These are phyloP conservation scores for Peronospora farinosa DNA, from an alignment of 352 stramenopile species.

Conservation along the genomic window DNA sequence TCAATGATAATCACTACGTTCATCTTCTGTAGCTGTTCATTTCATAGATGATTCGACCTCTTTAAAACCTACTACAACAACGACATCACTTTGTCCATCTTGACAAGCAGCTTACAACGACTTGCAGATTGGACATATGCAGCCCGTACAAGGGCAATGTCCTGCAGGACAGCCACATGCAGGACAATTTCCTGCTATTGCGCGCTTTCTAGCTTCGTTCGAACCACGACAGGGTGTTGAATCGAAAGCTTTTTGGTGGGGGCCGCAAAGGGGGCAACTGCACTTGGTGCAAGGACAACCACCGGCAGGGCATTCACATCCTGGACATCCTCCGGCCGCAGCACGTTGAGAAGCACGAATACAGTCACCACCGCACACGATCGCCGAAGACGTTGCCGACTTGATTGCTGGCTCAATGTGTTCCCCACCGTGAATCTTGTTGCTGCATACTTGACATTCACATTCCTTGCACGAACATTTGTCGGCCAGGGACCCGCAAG, in stretches of 20 bases:
- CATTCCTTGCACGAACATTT: conserved; percentile 35
- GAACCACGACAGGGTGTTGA: conserved; percentile 4
- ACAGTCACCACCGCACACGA: conserved; percentile 16
- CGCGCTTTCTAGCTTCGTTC: conserved; percentile 3
- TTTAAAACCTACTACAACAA: background rate
- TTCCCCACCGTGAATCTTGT: conserved; percentile 2
- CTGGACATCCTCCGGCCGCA: conserved; percentile 15
- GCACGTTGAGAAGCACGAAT: conserved; percentile 18
- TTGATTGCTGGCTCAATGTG: conserved; percentile 19
- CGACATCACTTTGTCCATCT: background rate
- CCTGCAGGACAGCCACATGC: conserved; percentile 19
- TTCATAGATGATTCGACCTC: too few species aligned
- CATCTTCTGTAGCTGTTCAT: too few species aligned
- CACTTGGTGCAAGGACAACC: conserved; percentile 22
- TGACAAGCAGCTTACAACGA: conserved; percentile 2
- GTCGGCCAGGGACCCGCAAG: conserved; percentile 19
- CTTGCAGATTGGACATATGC: conserved; percentile 19
- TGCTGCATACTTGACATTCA: conserved; percentile 27
- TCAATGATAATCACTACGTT: too few species aligned
- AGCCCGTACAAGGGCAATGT: conserved; percentile 19
- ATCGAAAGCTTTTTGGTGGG: conserved; percentile 2
- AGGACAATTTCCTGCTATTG: conserved; percentile 11
- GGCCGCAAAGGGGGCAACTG: conserved; percentile 13
- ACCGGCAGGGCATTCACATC: conserved; percentile 12
- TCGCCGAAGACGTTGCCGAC: conserved; percentile 17